Conservation (phyloP, 805 yeast genomes). For the Barnettozyma siamensis region DNA sequence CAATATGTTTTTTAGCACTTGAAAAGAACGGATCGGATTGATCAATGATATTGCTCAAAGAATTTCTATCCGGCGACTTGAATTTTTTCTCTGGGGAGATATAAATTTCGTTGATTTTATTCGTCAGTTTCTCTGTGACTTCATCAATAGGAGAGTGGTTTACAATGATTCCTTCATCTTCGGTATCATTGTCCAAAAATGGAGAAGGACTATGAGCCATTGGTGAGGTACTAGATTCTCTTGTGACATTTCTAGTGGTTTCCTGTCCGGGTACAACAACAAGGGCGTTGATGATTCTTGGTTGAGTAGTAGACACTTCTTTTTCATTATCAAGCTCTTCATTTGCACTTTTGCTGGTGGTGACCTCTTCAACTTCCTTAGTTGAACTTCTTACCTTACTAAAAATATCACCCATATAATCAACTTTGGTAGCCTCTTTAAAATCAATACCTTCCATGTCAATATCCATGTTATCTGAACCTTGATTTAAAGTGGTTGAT, state of each 20-base stretch:
- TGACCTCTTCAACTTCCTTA: constrained; percentile 3
- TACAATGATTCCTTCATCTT: constrained; percentile 10
- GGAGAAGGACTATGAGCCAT: constrained; percentile 15
- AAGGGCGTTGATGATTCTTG: too few species aligned
- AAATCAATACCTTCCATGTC: constrained; percentile 6
- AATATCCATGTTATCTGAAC: constrained; percentile 8
- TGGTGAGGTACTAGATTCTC: neutral
- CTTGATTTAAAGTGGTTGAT: neutral
- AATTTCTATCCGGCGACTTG: constrained; percentile 12
- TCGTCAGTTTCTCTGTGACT: constrained; percentile 17
- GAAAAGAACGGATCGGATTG: constrained; percentile 23
- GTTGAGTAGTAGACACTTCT: too few species aligned
- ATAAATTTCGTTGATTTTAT: constrained; percentile 17
- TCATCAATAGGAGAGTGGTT: constrained; percentile 17
- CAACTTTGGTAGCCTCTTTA: constrained; percentile 6
- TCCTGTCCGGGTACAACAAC: neutral
- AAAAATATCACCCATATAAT: constrained; percentile 21
- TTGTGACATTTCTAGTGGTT: neutral
- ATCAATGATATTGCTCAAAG: constrained; percentile 16
- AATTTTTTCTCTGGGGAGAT: constrained; percentile 22
- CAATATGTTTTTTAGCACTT: constrained; percentile 14
- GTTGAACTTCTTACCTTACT: constrained; percentile 6
- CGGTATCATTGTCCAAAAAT: constrained; percentile 17
- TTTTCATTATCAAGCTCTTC: too few species aligned
- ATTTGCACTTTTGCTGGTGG: too few species aligned